These are phyloP conservation scores for Raffaelea deltoideospora DNA, from an alignment of 2,329 filamentous ascomycete genomes.

Conservation along the genomic window DNA sequence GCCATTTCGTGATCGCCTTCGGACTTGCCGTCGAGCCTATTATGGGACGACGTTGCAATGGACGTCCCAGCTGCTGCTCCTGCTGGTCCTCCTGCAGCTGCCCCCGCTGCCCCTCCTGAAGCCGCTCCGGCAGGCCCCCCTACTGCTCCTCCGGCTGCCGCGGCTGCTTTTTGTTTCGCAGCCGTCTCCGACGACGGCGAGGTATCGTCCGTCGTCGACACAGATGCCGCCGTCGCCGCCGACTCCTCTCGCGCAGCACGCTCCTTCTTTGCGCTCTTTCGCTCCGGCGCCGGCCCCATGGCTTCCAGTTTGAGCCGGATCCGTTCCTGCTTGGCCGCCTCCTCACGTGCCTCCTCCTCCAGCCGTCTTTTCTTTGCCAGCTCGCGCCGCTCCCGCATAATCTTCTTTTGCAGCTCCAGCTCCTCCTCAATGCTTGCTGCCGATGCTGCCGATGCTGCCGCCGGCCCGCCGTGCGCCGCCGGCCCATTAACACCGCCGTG, in stretches of 20 bases:
- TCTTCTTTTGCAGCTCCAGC: conserved; percentile 48
- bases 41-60: too few relatives aligned
- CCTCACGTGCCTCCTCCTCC: conserved; percentile 56
- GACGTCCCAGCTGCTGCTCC: background rate
- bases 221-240: conserved; percentile 1
- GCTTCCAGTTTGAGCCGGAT: conserved; percentile 59
- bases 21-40: too few relatives aligned
- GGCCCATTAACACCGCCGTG: background rate
- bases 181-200: background rate
- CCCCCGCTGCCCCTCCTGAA: background rate
- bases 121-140: background rate
- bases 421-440: conserved; percentile 30
- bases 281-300: conserved; percentile 49
- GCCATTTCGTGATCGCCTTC: too few relatives aligned
- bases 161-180: background rate
- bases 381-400: conserved; percentile 59
- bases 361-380: conserved; percentile 51
- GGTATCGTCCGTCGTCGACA: background rate
- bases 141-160: background rate
- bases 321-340: conserved; percentile 55
- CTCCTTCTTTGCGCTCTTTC: conserved; percentile 40
- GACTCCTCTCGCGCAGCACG: conserved; percentile 26
- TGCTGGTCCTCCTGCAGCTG: background rate
- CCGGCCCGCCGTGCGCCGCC: background rate
- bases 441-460: conserved; percentile 17